Percentiles rank a stretch among this genome's conserved stretches.
These are phyloP conservation scores for Panicum miliaceum DNA, from an alignment of 176 grass and related monocot genomes.

Conservation along the genomic window DNA sequence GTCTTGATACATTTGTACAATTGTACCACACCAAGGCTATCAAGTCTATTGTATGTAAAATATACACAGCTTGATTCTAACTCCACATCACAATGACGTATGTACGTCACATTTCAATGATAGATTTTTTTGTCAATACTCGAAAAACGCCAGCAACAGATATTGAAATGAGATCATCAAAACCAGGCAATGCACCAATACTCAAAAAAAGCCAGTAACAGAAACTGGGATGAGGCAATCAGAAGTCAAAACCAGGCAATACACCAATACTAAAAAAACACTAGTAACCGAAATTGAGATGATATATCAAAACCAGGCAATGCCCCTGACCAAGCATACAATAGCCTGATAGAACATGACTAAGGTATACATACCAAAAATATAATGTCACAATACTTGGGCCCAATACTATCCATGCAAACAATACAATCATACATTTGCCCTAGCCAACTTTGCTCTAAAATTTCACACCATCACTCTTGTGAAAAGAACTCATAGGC, in stretches of 20 bases:
- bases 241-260: neutral
- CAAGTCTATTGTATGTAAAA: no score
- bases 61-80: no score
- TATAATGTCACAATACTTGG: neutral
- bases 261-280: neutral
- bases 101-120: no score
- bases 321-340: neutral
- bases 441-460: neutral
- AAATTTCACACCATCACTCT: constrained; percentile 24
- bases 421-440: constrained; percentile 14
- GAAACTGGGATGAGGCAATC: neutral
- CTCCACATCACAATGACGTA: no score
- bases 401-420: neutral
- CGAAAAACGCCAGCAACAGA: no score
- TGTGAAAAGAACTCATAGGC: constrained; percentile 73
- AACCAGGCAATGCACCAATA: no score
- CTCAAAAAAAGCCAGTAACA: neutral
- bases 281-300: neutral
- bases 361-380: neutral
- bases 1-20: no score
- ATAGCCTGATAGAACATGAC: neutral
- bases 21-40: no score
- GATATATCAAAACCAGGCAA: neutral
- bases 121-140: no score
- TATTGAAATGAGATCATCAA: no score